Evolutionary conservation across 2,329 filamentous ascomycete species (phyloP), one percentile per base, ranked within the genome.

Genomic region (Rutstroemia sp.): DNA sequence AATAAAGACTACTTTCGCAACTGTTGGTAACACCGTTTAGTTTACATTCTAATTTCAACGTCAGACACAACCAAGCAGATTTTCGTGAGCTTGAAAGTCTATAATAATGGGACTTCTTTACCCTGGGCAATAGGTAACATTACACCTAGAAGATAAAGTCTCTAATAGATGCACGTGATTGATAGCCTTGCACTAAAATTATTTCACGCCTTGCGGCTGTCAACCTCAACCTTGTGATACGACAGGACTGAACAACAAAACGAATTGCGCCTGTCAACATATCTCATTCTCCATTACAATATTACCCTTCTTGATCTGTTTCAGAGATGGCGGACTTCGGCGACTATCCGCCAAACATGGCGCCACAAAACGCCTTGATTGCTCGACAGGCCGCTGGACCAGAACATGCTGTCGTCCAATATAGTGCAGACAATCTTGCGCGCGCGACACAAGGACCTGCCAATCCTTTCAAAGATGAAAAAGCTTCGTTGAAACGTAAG

Each of bases 391-490:
- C 77, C 60, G 74, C 79, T 39, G 74, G 74, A 54, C 75, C 79
- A 37, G 77, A 83, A 59, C 83, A 86, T 65, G 80, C 79, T 19
- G 79, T 85, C 23, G 79, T 82, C 7, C 76, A 77, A 30, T 86
- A 86, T 68, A 85, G 85, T n/a, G 87, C 86, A 63, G 84, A 88
- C 63, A 85, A 89, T 65, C 76, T 92, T 42, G 79, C 82, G 48
- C 80, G 83, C 58, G 81, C 86, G 1, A 74, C 76, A 8, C 72
- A 85, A 58, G 89, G 89, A 0, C 89, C 89, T 38, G 73, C 79
- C 23, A 92, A 92, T 67, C 89, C 89, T 1, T 92, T 89, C 72
- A 85, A 83, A 69, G 78, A 85, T 62, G 79, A 83, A 27, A 72
- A 77, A 19, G 80, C 75, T 49, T 72, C 73, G 1, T 70, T 84